Base-by-base conservation (phyloP, 805 yeast genomes). In the Wickerhamomyces silvicola region DNA sequence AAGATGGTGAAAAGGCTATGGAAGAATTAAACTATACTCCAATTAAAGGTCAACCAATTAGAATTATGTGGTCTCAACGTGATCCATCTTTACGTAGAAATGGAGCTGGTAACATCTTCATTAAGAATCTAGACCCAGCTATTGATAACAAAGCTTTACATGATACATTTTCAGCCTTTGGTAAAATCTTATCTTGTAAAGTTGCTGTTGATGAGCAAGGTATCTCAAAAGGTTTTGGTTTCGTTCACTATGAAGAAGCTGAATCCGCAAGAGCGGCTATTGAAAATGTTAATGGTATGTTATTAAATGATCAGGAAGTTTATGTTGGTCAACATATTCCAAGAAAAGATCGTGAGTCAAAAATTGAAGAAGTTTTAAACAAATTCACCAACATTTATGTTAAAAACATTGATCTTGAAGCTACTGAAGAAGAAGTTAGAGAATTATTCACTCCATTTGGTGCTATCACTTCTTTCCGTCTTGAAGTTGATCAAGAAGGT, bases 41-140 rank as follows among this genome's bases (percentile, higher is more conserved):
- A 55, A 79, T 92, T 68, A 88, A 88, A 65, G 97, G 96, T 57
- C 85, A 81, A 57, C 87, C 96, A 55, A 87, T 97, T 70, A 86
- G 98, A 68, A 90, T 92, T 71, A 92, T 92, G 97, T 87, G 97
- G 97, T 87, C 97, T 49, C 97, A 92, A 73, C 86, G 97, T 70
- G 97, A 92, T 63, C 97, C 98, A 46, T 75, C 95, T 42, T 64
- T 79, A 55, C 84, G 98, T 75, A 85, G 81, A 74, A 80, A 80
- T 58, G 97, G 97, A 63, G 81, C 85, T 45, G 97, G 96, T 57
- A 92, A 92, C 76, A 80, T 92, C 48, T 92, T 82, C 78, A 90
- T 92, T 72, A 92, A 92, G 80, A 92, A 92, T 78, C 78, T 92
- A 68, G 96, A 90, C 66, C 94, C 95, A 41, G 95, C 85, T 56